Evolutionary conservation across 805 yeast genomes (phyloP), one percentile per base, ranked within the genome.

Genomic region (Saccharomycopsis fodiens): DNA sequence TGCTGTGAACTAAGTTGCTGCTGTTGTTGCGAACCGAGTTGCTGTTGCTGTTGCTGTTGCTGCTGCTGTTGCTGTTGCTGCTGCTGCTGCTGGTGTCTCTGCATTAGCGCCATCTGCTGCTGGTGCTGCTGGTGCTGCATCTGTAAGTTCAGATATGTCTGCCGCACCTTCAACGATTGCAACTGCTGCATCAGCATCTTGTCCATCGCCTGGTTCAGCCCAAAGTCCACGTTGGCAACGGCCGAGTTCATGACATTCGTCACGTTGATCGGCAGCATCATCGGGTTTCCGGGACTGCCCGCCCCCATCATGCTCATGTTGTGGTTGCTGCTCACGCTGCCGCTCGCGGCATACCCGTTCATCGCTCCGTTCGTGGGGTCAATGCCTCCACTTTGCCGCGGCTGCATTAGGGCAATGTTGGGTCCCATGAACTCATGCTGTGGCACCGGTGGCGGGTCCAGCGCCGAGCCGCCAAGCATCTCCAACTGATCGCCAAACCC

Each of bases 1-100:
- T 8, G 17, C 20, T 32, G 36, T n/a, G 13, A 12, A 29, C 32
- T 29, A 5, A 6, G 39, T 16, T 13, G 22, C 39, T 36, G 39
- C 20, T 36, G 39, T 15, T 36, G 29, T 25, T 25, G 29, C 6
- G 6, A 10, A 7, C 10, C 10, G 6, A 10, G 29, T 25, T 25
- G 29, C 10, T 25, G 29, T 16, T 13, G 22, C 39, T 36, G 39
- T 8, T 36, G 39, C 7, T 16, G 20, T 36, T 36, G 39, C 12
- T 7, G 39, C 39, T 13, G 39, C 5, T 15, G 19, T 10, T 32
- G 36, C 22, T 16, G 39, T 25, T 38, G 41, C 19, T 38, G 41
- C 15, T 38, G 47, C n/a, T 38, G 43, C 6, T 12, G 27, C 4
- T 38, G 42, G 35, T 45, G 35, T 56, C 55, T 27, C 69, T 58